Evolutionary conservation across 2,329 filamentous ascomycete species (phyloP), one percentile per base, ranked within the genome.

Genomic region (Atkinsonella hypoxylon): DNA sequence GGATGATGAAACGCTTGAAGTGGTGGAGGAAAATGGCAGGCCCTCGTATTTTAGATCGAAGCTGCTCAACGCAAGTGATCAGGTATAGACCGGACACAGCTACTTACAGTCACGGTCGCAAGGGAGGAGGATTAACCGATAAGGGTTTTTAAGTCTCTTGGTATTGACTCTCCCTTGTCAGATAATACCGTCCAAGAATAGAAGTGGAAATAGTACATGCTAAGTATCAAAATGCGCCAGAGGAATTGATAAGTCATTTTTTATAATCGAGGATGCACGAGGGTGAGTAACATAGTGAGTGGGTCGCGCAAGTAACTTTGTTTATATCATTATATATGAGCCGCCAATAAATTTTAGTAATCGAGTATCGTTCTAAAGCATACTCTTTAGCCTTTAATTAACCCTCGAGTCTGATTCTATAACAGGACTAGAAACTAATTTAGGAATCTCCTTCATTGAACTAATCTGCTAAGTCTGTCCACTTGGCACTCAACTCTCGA

Each of bases 21-120:
- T 62, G 2, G 49, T 61, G 8, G 54, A 55, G 18, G 58, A 58
- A 36, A 47, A 59, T 36, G 60, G 51, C 13, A 53, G 58, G 3
- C 56, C 59, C 4, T 22, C n/a, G 5, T 39, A 47, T 31, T 47
- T 22, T 26, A 22, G n/a, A 38, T 38, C 36, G n/a, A 38, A 38
- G 36, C 12, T 38, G 15, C 36, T 38, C 0, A 38, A 15, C 8
- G 36, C 36, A 38, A 38, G 15, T 17, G 0, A 2, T 38, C 13
- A 38, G 3, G 36, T n/a, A 1, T 38, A 38, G 15, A 8, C 36
- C 1, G 3, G 5, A 15, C 8, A 13, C 2, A 0, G 36, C 36
- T 38, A 38, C 6, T 38, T n/a, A 17, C 15, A 38, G 36, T 38
- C 15, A 17, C 3, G 11, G 9, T 17, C n/a, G 15, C n/a, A 9